Base-by-base conservation (phyloP, 768 basidiomycete species). In the Amanita exitialis region DNA sequence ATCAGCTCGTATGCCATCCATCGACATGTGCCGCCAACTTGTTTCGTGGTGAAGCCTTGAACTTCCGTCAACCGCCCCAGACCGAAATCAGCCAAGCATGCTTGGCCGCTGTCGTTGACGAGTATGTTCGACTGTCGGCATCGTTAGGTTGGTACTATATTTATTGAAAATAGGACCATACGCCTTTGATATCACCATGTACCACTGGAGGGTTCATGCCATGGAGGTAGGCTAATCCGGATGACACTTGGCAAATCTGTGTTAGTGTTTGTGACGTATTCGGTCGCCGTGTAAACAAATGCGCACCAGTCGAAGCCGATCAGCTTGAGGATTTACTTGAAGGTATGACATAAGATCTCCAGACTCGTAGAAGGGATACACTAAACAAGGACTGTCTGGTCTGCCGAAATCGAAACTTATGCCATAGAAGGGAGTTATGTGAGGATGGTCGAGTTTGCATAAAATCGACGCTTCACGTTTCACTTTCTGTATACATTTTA, bases 1-100 rank as follows among this genome's bases (percentile, higher is more conserved):
- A 56, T 46, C 39, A 73, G 58, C 47, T 72, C 71, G 3, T 58
- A 58, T 5, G 69, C 67, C 66, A 72, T 72, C 58, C 71, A 73
- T 28, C 69, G 61, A 34, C 62, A 59, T 5, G 70, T 71, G n/a
- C 66, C 66, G 5, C 57, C 55, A 3, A 62, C 53, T 16, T 59
- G 55, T 15, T 60, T 64, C 0, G 70, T 67, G 8, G 69, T 69
- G 44, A 66, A 70, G 4, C 70, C 66, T 20, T 62, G 58, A 37
- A 56, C 55, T 42, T 66, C 66, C n/a, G 70, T 49, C 12, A 71
- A 60, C 27, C 63, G 60, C 1, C 71, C 66, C 28, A 73, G 59
- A 25, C 72, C 72, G 46, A 72, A 73, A 49, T 72, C 71, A 5
- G 69, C 54, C 35, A 72, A 52, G 36, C 61, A 53, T 8, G 66